Base-by-base conservation (phyloP, 495 filamentous ascomycete species). In the Penicillium waksmanii region DNA sequence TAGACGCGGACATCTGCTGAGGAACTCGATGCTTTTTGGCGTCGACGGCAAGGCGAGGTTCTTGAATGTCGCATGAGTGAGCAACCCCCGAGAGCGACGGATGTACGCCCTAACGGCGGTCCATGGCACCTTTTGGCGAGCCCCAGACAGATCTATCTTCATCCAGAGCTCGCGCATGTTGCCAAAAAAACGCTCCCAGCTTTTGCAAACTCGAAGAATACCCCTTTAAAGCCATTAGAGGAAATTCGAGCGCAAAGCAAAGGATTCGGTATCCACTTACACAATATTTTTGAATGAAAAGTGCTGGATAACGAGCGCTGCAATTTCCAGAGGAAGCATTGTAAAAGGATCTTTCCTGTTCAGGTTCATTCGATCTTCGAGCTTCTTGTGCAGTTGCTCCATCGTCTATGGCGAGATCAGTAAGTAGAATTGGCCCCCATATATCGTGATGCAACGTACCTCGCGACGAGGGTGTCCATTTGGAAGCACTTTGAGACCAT, bases 401-500 rank as follows among this genome's bases (percentile, higher is more conserved):
- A 85, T 57, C 6, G 77, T 34, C 78, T 85, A 54, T 17, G 2
- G 44, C 44, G 8, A 57, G 13, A 15, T 72, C 35, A 71, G 60
- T 7, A 10, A 10, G 18, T 34, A 0, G 25, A 51, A 33, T 19
- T 36, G 17, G 4, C 15, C 7, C 42, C 17, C 23, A 23, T 23
- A 1, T 3, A 48, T 25, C 21, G 49, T 27, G 34, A 23, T 34
- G 3, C 3, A 34, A 67, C 73, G 44, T 55, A 86, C 85, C 63
- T 77, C 66, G 56, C 77, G 80, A 23, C 78, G 68, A 33, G 71
- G 63, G 60, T 84, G 75, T 17, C 70, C 62, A 10, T 68, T 58
- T 4, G 76, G 68, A 17, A 88, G 70, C 34, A 70, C 76, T 51
- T 77, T 77, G 40, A 88, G 65, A 5, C 82, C 88, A 66, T 84